Evolutionary conservation across 225 moss, liverwort and hornwort species (phyloP), one percentile per base, ranked within the genome.

Genomic region (Climacium dendroides): DNA sequence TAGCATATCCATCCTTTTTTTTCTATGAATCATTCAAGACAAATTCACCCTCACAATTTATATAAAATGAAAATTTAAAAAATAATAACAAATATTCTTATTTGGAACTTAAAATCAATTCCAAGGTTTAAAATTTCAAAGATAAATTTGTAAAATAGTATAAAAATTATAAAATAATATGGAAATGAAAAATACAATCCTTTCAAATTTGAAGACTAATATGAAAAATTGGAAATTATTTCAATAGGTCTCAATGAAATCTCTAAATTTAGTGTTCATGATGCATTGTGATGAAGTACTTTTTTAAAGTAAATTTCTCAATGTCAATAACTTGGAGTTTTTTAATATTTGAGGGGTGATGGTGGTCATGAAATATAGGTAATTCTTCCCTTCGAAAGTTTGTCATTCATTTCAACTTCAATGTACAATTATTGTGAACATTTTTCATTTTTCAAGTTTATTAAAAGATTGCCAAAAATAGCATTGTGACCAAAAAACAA

Each of bases 11-110:
- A 35, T 2, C n/a, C 1, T 10, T 3, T 17, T 64, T 64, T 35
- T 35, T 5, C 5, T 3, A 64, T 19, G 3, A 19, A 65, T 19
- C 19, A 35, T 65, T 19, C 1, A 35, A 65, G 65, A 35, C 19
- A 19, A 19, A 10, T 10, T 0, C 0, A 0, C 3, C 10, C 3
- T 65, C 3, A 65, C 0, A 18, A 5, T 34, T 32, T 64, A 34
- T 34, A 34, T 64, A 5, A 63, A 63, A 34, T 34, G 8, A 8
- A 64, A 9, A 34, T 63, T 63, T 63, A 34, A 5, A 30, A 63
- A 32, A 32, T 6, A 28, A 2, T 7, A 60, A 61, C 15, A 29
- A 17, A 9, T 5, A 32, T 29, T 15, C 1, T 34, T 18, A 19
- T 34, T 32, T 34, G 19, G 10, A 5, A 1, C 2, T 64, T 34